Conservation (phyloP, 768 basidiomycete genomes). For the Amylocystis lapponica region DNA sequence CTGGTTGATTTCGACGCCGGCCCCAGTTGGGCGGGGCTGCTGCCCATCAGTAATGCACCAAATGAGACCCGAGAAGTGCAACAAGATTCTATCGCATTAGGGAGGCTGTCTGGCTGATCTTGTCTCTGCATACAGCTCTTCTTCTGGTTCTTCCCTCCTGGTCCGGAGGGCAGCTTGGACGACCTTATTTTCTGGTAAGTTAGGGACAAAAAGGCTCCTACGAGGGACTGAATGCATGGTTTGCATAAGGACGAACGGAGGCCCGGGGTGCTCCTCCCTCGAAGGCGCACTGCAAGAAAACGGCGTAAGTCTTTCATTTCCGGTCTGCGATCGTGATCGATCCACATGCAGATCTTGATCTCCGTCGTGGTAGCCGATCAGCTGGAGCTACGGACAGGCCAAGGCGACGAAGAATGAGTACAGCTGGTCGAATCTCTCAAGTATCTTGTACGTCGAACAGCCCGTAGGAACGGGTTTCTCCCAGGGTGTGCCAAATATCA, state of each 20-base stretch:
- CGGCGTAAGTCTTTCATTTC: slow-evolving; percentile 41
- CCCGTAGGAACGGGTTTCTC: slow-evolving; percentile 79
- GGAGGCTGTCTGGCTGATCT: too few species aligned
- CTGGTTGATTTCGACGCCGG: slow-evolving; percentile 70
- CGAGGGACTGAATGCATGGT: not conserved
- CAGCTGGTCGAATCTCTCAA: slow-evolving; percentile 79
- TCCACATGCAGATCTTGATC: not conserved
- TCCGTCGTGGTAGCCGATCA: slow-evolving; percentile 46
- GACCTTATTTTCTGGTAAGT: slow-evolving; percentile 70
- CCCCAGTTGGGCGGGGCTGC: slow-evolving; percentile 67
- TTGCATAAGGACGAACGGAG: slow-evolving; percentile 35
- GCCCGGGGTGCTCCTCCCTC: slow-evolving; percentile 72
- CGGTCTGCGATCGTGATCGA: too few species aligned
- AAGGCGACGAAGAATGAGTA: slow-evolving; percentile 57
- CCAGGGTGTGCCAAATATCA: slow-evolving; percentile 58
- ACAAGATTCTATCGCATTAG: not conserved
- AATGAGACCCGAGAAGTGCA: slow-evolving; percentile 65
- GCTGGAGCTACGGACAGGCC: slow-evolving; percentile 60
- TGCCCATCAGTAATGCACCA: slow-evolving; percentile 56
- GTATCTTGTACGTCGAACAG: slow-evolving; percentile 70
- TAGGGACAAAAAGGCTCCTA: not conserved
- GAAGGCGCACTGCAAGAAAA: slow-evolving; percentile 72
- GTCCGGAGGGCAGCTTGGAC: slow-evolving; percentile 65
- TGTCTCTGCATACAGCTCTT: too few species aligned
- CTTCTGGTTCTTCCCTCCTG: slow-evolving; percentile 84